Percentiles rank a stretch among this genome's conserved stretches.
Conservation (phyloP, 192 early-diverging fungal species). For the Linnemannia exigua region DNA sequence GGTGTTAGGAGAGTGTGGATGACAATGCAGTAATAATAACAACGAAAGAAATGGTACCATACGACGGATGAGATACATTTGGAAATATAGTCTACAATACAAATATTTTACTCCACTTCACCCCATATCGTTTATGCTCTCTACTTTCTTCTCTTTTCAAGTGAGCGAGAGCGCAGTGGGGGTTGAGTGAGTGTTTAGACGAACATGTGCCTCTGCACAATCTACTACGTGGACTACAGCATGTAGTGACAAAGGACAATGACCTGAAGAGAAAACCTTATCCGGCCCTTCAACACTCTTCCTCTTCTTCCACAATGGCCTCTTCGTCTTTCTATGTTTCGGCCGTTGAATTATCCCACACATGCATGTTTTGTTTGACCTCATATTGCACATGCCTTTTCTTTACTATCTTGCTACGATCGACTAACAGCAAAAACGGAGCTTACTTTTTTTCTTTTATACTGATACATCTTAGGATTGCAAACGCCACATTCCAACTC, state of each 20-base stretch:
- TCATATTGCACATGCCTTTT: neutral
- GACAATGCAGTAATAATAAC: neutral
- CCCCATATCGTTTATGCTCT: neutral
- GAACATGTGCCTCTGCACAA: neutral
- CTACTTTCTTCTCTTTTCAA: neutral
- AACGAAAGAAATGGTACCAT: neutral
- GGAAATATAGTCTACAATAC: too few species aligned
- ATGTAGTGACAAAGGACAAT: neutral
- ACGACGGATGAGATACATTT: neutral
- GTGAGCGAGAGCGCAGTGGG: neutral
- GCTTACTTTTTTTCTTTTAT: neutral
- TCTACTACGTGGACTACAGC: neutral
- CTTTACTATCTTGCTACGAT: neutral
- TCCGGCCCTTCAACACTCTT: neutral
- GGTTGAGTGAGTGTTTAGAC: neutral
- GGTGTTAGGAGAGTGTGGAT: neutral
- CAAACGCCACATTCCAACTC: conserved; percentile 72
- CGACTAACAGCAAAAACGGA: neutral
- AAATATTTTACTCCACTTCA: neutral
- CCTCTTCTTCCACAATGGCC: neutral
- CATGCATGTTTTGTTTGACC: neutral
- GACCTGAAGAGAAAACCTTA: neutral
- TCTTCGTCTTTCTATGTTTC: neutral
- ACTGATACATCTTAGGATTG: conserved; percentile 64
- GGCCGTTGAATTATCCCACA: conserved; percentile 3